Percentiles rank a stretch among this genome's conserved stretches.
Evolutionary conservation across 345 rosid genomes (phyloP).

Genomic region (Adansonia digitata): DNA sequence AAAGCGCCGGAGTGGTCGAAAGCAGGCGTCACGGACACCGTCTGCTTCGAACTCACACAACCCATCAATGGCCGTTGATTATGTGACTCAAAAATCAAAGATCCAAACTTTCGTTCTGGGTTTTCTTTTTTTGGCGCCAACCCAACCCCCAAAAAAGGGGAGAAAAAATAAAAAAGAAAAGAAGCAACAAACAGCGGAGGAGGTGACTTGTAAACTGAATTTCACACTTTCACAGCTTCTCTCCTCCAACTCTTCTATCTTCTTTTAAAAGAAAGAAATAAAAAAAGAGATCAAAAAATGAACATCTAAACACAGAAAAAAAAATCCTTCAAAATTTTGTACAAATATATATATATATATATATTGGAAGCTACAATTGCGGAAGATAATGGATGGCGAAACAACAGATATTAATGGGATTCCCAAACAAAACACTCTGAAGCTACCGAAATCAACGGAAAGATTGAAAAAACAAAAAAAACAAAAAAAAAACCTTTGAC

Average conservation of each 20-base stretch:
- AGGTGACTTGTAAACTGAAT: neutral
- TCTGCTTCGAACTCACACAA: constrained; percentile 95
- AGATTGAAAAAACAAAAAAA: neutral
- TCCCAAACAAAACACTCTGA: neutral
- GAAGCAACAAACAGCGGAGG: neutral
- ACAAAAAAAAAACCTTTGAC: neutral
- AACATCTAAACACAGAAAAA: neutral
- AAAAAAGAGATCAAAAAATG: neutral
- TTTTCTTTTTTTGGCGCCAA: neutral
- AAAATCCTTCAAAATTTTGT: neutral
- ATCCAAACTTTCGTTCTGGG: neutral
- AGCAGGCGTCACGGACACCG: constrained; percentile 84
- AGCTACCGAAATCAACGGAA: constrained; percentile 22
- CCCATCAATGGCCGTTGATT: constrained; percentile 52
- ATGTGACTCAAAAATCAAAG: neutral
- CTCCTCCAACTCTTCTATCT: neutral
- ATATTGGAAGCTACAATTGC: constrained; percentile 13
- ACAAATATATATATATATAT: neutral
- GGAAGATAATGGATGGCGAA: constrained; percentile 10
- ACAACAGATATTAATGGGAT: neutral
- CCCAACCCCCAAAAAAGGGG: too few species aligned
- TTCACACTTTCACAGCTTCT: neutral
- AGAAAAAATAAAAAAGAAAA: too few species aligned
- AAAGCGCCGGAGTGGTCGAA: constrained; percentile 60
- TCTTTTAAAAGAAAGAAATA: neutral